phyloP scores from a whole-genome alignment of 2,329 filamentous ascomycete species.

The Talaromyces sp. region DNA sequence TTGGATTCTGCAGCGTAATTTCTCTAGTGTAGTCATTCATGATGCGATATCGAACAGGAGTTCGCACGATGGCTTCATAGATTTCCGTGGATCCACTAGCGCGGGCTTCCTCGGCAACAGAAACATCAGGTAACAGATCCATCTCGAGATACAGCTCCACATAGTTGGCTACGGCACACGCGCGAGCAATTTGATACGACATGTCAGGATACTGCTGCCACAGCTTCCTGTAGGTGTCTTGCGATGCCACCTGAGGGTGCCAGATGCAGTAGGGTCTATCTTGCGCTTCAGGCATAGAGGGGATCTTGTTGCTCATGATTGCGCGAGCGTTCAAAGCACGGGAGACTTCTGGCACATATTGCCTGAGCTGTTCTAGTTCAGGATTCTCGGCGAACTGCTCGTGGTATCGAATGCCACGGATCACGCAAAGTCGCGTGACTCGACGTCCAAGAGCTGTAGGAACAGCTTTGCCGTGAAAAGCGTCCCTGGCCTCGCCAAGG shows the following conservation, averaged over 20 bases:
- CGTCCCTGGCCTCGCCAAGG: neutral
- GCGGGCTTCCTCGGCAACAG: conserved; percentile 40
- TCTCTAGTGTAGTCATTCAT: conserved; percentile 36
- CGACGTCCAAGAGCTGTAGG: neutral
- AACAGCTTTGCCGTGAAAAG: neutral
- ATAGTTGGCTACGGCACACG: conserved; percentile 40
- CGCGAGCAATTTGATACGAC: conserved; percentile 37
- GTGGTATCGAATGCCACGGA: neutral
- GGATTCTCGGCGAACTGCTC: neutral
- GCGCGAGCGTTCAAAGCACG: conserved; percentile 15
- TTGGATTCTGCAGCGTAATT: neutral
- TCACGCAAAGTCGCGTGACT: neutral
- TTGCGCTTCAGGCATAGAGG: neutral
- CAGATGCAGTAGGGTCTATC: conserved; percentile 18
- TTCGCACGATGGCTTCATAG: conserved; percentile 28
- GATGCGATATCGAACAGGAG: conserved; percentile 24
- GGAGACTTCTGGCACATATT: conserved; percentile 12
- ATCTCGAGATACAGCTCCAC: conserved; percentile 33
- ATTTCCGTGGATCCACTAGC: conserved; percentile 27
- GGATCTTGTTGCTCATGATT: conserved; percentile 17
- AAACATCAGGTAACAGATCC: conserved; percentile 35
- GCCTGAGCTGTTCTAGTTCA: neutral
- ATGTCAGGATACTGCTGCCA: conserved; percentile 20
- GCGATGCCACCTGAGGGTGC: conserved; percentile 11
- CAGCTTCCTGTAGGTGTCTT: conserved; percentile 12